These are phyloP conservation scores for Eleusine indica DNA, from an alignment of 176 grass and related monocot species.

Conservation along the genomic window DNA sequence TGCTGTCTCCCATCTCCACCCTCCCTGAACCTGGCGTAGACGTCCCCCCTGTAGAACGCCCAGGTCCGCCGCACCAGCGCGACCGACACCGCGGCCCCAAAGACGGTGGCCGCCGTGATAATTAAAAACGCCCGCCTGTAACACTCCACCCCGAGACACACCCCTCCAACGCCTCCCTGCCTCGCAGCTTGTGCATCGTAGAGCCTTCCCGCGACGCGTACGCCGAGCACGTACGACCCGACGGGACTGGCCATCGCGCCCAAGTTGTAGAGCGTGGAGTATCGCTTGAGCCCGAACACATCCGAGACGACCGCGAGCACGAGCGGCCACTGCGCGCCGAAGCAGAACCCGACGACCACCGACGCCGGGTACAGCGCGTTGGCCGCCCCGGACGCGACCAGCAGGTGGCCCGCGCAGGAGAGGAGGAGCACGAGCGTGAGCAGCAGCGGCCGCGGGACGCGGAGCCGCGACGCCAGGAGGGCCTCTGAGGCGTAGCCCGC, in stretches of 20 bases:
- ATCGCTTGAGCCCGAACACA: constrained; percentile 87
- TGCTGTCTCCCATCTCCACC: constrained; percentile 1
- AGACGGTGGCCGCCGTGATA: constrained; percentile 57
- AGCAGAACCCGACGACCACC: constrained; percentile 76
- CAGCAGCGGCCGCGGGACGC: constrained; percentile 58
- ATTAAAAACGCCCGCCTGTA: constrained; percentile 65
- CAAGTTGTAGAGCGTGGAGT: constrained; percentile 91
- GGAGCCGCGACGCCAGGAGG: constrained; percentile 34
- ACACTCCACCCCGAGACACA: constrained; percentile 63
- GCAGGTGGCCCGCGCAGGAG: constrained; percentile 63
- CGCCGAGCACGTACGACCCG: constrained; percentile 67
- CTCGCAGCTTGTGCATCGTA: constrained; percentile 58
- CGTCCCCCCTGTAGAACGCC: constrained; percentile 70
- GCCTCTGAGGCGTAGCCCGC: constrained; percentile 73
- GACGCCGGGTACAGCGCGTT: constrained; percentile 64
- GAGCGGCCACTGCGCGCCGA: constrained; percentile 86
- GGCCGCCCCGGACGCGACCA: constrained; percentile 60
- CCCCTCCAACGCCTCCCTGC: constrained; percentile 26
- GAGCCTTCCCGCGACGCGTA: constrained; percentile 58
- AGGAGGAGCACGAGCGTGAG: constrained; percentile 62
- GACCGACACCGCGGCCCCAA: constrained; percentile 60
- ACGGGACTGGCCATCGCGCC: constrained; percentile 71
- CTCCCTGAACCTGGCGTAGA: constrained; percentile 69
- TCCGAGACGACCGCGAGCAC: constrained; percentile 79
- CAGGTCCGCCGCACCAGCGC: constrained; percentile 73